phyloP scores from a whole-genome alignment of 75 land plant species.

The Sequoia sempervirens region DNA sequence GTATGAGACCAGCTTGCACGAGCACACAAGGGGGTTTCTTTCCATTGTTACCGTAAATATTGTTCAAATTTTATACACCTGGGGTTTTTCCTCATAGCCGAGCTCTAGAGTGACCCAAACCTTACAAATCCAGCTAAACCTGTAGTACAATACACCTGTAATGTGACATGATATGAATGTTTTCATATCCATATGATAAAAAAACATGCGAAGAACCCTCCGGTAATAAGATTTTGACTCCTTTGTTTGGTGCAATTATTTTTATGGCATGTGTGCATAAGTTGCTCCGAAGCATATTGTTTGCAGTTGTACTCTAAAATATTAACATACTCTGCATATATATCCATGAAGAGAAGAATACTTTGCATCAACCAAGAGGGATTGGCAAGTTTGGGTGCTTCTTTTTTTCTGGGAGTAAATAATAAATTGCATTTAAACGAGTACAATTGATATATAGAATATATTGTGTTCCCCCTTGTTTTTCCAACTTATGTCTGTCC shows the following conservation, averaged over 20 bases:
- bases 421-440: background rate
- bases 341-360: background rate
- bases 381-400: background rate
- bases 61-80: background rate
- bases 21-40: background rate
- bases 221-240: background rate
- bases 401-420: background rate
- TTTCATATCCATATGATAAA: background rate
- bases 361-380: background rate
- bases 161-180: background rate
- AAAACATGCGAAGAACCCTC: background rate
- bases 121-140: background rate
- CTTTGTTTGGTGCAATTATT: background rate
- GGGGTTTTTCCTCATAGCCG: background rate
- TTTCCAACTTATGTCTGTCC: background rate
- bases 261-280: background rate
- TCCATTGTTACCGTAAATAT: background rate
- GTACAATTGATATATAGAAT: background rate
- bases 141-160: background rate
- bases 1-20: too few species aligned
- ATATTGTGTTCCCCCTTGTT: background rate
- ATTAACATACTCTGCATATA: background rate
- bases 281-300: background rate
- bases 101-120: background rate
- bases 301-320: background rate